phyloP scores from a whole-genome alignment of 495 filamentous ascomycete species.

The Daldinia vernicosa region DNA sequence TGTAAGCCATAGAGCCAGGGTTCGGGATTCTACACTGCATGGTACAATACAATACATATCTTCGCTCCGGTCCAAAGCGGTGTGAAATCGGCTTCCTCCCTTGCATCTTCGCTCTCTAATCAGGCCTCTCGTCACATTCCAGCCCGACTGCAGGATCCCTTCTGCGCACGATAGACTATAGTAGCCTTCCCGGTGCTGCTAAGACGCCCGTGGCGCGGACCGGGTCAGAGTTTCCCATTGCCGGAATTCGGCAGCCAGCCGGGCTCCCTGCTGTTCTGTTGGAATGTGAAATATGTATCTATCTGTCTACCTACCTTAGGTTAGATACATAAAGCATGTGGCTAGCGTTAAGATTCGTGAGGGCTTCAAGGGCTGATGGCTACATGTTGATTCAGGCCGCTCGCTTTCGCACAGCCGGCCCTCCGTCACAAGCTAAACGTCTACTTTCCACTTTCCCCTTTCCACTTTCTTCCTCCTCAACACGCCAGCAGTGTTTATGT shows the following conservation, averaged over 20 bases:
- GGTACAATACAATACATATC: slow-evolving; percentile 2
- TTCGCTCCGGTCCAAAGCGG: slow-evolving; percentile 26
- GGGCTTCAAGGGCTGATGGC: neutral
- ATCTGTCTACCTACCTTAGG: neutral
- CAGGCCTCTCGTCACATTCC: slow-evolving; percentile 30
- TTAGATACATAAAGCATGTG: neutral
- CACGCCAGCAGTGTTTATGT: neutral
- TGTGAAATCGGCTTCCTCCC: slow-evolving; percentile 38
- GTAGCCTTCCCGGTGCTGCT: slow-evolving; percentile 24
- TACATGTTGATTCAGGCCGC: neutral
- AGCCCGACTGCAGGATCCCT: slow-evolving; percentile 39
- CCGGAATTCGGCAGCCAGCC: slow-evolving; percentile 30
- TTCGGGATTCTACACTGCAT: neutral
- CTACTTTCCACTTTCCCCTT: neutral
- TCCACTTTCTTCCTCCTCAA: neutral
- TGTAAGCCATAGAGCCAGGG: neutral
- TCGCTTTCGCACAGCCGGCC: neutral
- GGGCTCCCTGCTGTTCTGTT: neutral
- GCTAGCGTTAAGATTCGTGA: neutral
- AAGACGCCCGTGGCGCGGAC: slow-evolving; percentile 39
- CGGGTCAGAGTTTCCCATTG: slow-evolving; percentile 22
- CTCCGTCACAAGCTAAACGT: neutral
- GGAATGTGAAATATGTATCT: neutral
- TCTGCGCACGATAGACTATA: neutral
- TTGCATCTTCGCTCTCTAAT: slow-evolving; percentile 37